Conservation (phyloP, 768 basidiomycete species). For the Kwoniella botswanensis region DNA sequence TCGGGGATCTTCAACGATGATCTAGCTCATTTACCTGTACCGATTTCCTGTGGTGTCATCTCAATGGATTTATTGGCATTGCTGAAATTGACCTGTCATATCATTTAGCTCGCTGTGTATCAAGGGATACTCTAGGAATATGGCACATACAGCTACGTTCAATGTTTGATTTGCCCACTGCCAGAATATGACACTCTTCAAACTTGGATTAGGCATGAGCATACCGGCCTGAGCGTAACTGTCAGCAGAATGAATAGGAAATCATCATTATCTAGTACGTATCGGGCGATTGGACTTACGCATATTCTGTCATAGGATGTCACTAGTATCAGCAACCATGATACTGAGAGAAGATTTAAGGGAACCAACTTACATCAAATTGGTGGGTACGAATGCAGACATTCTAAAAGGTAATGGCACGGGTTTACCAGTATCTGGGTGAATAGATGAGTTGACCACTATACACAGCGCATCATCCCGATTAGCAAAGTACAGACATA, state of each 20-base stretch:
- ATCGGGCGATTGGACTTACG: conserved; percentile 4
- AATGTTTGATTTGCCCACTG: conserved; percentile 60
- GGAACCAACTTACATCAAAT: conserved; percentile 53
- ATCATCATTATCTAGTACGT: too few species aligned
- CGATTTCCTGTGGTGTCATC: conserved; percentile 59
- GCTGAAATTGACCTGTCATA: conserved; percentile 55
- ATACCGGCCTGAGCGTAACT: conserved; percentile 56
- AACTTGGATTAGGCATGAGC: conserved; percentile 60
- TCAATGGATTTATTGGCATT: conserved; percentile 60
- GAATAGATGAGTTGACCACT: conserved; percentile 57
- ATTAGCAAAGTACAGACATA: too few species aligned
- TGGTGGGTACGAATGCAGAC: conserved; percentile 61
- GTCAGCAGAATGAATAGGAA: too few species aligned
- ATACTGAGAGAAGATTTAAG: not conserved
- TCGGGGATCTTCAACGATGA: not conserved
- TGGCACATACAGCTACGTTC: conserved; percentile 54
- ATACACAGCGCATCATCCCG: conserved; percentile 1
- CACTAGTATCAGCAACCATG: not conserved
- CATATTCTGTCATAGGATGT: conserved; percentile 22
- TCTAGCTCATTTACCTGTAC: conserved; percentile 46
- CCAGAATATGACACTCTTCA: conserved; percentile 55
- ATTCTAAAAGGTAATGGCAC: conserved; percentile 60
- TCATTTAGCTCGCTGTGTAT: conserved; percentile 4
- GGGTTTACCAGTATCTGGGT: conserved; percentile 59
- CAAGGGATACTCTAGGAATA: not conserved